phyloP scores from a whole-genome alignment of 345 rosid genomes.

The Orychophragmus violaceus region DNA sequence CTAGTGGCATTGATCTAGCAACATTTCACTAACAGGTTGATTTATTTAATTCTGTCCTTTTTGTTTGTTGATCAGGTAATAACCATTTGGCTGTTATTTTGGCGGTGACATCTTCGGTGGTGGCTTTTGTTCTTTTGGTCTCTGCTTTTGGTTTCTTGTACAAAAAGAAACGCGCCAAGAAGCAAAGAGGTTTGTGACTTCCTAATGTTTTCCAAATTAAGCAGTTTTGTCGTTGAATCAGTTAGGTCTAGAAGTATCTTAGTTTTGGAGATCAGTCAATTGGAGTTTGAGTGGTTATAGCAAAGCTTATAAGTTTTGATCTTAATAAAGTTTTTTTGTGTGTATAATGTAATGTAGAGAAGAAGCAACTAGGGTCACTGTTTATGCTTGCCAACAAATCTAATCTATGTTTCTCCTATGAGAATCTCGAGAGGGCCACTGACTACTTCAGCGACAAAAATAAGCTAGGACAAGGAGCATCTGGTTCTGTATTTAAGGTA shows the following conservation, averaged over 20 bases:
- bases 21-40: not conserved
- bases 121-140: constrained; percentile 48
- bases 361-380: constrained; percentile 59
- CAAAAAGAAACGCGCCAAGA: constrained; percentile 38
- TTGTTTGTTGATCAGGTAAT: constrained; percentile 34
- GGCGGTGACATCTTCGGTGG: constrained; percentile 42
- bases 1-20: not conserved
- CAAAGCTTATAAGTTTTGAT: not conserved
- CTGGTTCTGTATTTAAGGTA: constrained; percentile 84
- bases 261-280: not conserved
- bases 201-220: not conserved
- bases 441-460: constrained; percentile 61
- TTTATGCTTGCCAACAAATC: constrained; percentile 51
- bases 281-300: not conserved
- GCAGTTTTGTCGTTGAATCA: not conserved
- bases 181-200: constrained; percentile 44
- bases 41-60: not conserved
- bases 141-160: constrained; percentile 34
- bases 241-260: not conserved
- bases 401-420: constrained; percentile 66
- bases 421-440: constrained; percentile 73
- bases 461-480: constrained; percentile 90
- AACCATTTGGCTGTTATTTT: constrained; percentile 42
- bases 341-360: constrained; percentile 36
- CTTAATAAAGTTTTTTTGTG: not conserved